Conservation (phyloP, 2,329 filamentous ascomycete species). For the Diaporthe humulicola region DNA sequence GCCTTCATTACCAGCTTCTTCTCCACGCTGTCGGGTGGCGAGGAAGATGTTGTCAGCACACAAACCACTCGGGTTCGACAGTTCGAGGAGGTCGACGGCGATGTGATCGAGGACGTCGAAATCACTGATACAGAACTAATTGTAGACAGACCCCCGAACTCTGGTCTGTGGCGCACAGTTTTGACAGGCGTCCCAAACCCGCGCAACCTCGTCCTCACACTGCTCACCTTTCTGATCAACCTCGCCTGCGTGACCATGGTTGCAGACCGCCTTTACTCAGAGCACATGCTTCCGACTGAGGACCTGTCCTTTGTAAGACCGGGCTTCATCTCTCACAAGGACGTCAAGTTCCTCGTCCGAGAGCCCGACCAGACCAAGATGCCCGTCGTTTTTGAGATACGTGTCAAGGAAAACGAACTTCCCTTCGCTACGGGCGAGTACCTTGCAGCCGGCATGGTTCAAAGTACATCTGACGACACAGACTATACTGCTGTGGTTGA, state of each 20-base stretch:
- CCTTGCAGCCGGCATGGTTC: constrained; percentile 75
- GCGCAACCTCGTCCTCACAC: constrained; percentile 74
- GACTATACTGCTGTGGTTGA: constrained; percentile 84
- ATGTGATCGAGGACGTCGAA: constrained; percentile 72
- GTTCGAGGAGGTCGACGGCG: constrained; percentile 44
- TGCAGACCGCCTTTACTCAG: constrained; percentile 83
- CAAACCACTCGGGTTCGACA: constrained; percentile 52
- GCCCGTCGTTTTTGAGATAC: constrained; percentile 80
- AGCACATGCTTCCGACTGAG: constrained; percentile 77
- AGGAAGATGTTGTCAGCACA: constrained; percentile 68
- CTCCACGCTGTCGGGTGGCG: constrained; percentile 68
- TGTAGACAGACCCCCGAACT: constrained; percentile 65
- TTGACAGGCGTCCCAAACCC: constrained; percentile 83
- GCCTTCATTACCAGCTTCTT: constrained; percentile 72
- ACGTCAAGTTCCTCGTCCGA: constrained; percentile 85
- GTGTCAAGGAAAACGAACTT: constrained; percentile 64
- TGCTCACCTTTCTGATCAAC: constrained; percentile 80
- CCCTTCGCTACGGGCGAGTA: constrained; percentile 71
- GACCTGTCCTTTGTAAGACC: constrained; percentile 88
- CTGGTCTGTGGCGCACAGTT: constrained; percentile 53
- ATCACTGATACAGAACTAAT: constrained; percentile 69
- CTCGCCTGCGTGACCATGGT: constrained; percentile 75
- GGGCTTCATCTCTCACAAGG: constrained; percentile 85
- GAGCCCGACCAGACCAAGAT: constrained; percentile 83
- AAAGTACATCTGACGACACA: constrained; percentile 78